These are phyloP conservation scores for Monilinia vaccinii-corymbosi DNA, from an alignment of 2,329 filamentous ascomycete species.

Conservation along the genomic window DNA sequence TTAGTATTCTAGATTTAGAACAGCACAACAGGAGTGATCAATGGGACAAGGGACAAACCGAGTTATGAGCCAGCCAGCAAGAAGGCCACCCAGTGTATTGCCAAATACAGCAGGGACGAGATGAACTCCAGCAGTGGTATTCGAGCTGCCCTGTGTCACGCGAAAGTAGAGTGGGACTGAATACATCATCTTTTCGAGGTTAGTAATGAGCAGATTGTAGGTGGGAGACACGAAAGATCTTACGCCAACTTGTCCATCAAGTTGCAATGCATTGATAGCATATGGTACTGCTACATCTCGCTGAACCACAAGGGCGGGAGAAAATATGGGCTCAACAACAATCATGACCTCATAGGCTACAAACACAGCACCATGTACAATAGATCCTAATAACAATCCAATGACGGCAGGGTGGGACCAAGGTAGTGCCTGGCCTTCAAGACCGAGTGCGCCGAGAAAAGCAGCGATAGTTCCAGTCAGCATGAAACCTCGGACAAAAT, in stretches of 20 bases:
- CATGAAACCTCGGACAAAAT: conserved; percentile 62
- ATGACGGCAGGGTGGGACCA: conserved; percentile 32
- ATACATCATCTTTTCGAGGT: conserved; percentile 45
- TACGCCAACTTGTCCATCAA: conserved; percentile 48
- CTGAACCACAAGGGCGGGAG: conserved; percentile 43
- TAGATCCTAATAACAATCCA: conserved; percentile 27
- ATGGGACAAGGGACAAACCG: conserved; percentile 24
- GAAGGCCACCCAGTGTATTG: conserved; percentile 54
- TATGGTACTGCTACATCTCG: conserved; percentile 46
- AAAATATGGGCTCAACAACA: conserved; percentile 49
- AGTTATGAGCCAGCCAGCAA: conserved; percentile 37
- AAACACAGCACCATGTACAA: conserved; percentile 23
- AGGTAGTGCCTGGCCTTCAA: conserved; percentile 36
- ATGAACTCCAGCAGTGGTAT: conserved; percentile 49
- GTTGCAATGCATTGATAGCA: conserved; percentile 43
- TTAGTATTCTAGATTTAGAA: not conserved
- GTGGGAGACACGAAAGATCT: conserved; percentile 20
- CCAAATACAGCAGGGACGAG: conserved; percentile 59
- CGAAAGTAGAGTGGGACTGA: conserved; percentile 63
- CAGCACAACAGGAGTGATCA: not conserved
- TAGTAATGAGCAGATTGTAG: not conserved
- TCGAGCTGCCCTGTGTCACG: conserved; percentile 47
- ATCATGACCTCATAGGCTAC: conserved; percentile 32
- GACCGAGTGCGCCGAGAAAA: conserved; percentile 38
- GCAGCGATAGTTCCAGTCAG: conserved; percentile 14